Conservation (phyloP, 169 alveolate species). For the Besnoitia besnoiti region DNA sequence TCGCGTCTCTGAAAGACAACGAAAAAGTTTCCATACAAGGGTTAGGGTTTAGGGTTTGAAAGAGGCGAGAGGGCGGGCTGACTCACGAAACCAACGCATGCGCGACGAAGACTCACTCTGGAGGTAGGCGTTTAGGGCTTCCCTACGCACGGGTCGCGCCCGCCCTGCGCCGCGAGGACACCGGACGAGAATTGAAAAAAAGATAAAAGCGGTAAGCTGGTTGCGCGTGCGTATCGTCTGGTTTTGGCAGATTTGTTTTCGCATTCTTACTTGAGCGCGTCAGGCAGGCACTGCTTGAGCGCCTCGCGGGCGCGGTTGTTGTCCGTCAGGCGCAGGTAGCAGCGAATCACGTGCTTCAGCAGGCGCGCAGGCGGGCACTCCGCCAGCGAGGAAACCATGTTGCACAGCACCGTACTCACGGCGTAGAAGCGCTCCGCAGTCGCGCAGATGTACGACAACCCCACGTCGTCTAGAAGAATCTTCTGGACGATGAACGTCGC, state of each 20-base stretch:
- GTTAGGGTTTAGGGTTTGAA: no score
- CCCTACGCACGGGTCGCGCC: no score
- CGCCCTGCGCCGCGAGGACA: no score
- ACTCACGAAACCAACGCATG: no score
- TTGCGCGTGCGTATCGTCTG: neutral
- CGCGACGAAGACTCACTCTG: neutral
- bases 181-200: no score
- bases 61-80: no score
- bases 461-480: slow-evolving; percentile 96
- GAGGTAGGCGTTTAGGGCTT: no score
- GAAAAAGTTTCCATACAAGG: no score
- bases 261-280: slow-evolving; percentile 41
- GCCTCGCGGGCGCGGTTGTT: slow-evolving; percentile 93
- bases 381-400: slow-evolving; percentile 89
- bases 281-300: slow-evolving; percentile 82
- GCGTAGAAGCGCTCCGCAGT: slow-evolving; percentile 98
- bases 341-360: slow-evolving; percentile 69
- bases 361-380: slow-evolving; percentile 53
- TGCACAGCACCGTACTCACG: slow-evolving; percentile 93
- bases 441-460: slow-evolving; percentile 95
- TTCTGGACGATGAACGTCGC: slow-evolving; percentile 99
- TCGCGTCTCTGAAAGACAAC: slow-evolving; percentile 32
- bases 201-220: no score
- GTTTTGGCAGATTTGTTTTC: neutral
- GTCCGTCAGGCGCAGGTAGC: slow-evolving; percentile 97